Conservation (phyloP, 371 early-diverging fungal species). For the Apophysomyces elegans region DNA sequence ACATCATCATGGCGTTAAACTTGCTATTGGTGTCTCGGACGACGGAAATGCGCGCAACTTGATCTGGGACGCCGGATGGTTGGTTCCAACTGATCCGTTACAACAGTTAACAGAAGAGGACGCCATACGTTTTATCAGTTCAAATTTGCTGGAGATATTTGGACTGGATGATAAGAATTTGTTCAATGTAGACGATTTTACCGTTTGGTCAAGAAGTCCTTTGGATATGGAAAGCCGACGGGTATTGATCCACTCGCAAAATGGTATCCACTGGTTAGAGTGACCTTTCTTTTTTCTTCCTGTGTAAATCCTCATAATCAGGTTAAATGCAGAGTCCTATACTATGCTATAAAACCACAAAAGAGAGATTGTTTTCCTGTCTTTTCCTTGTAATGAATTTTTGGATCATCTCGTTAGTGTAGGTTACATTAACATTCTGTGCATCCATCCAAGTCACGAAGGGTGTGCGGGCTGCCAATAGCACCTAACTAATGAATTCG, state of each 20-base stretch:
- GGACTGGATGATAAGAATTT: slow-evolving; percentile 30
- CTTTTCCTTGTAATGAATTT: too few relatives aligned
- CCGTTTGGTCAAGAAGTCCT: slow-evolving; percentile 58
- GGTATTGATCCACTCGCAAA: slow-evolving; percentile 35
- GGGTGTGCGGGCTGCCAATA: too few relatives aligned
- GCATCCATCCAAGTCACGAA: too few relatives aligned
- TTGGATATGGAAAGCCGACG: slow-evolving; percentile 58
- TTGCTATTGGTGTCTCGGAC: slow-evolving; percentile 63
- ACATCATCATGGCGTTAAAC: slow-evolving; percentile 63
- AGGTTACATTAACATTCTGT: too few relatives aligned
- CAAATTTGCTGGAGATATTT: slow-evolving; percentile 68
- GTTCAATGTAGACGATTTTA: slow-evolving; percentile 34
- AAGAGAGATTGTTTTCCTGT: too few relatives aligned
- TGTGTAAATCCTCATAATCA: too few relatives aligned
- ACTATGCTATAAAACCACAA: too few relatives aligned
- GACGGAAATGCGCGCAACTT: slow-evolving; percentile 68
- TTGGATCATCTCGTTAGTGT: too few relatives aligned
- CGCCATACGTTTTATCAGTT: slow-evolving; percentile 74
- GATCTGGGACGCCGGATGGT: slow-evolving; percentile 85
- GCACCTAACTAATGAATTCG: neutral
- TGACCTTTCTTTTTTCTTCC: neutral
- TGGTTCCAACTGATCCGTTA: slow-evolving; percentile 42
- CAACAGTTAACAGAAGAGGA: slow-evolving; percentile 53
- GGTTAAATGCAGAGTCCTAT: too few relatives aligned
- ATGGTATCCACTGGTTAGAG: neutral